Evolutionary conservation across 441 rosid genomes (phyloP), one percentile per base, ranked within the genome.

Genomic region (Populus hybrid): DNA sequence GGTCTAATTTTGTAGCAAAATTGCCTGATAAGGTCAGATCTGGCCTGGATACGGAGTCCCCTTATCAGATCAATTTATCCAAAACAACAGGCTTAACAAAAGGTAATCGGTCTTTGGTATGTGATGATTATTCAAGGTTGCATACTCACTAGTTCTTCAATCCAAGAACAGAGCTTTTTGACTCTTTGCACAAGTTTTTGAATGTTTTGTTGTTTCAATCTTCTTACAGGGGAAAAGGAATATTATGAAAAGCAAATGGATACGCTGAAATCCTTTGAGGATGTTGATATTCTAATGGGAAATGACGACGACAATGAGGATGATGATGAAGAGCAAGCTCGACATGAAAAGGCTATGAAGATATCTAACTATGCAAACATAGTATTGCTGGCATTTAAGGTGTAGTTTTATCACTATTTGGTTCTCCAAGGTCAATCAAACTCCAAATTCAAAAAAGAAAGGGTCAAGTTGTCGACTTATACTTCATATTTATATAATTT

Each of bases 231-330:
- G 10, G 98, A 93, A 73, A 95, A 85, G 84, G 94, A 88, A 61
- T 93, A 95, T 84, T 95, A 95, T 70, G 87, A 92, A 71, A 84
- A 71, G 79, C 99, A 95, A 81, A 76, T 92, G 28, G 88, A 81
- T 34, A 95, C 97, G 4, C 30, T 95, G 70, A 89, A 89, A 82
- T 88, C 96, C 6, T 95, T 95, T 71, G 95, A 91, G 78, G 95
- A 90, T 75, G 97, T 91, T 35, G 99, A 95, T 74, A 77, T 83
- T 69, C 67, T 86, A 68, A 71, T 82, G 66, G 75, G 70, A 40
- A 79, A 86, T 0, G 77, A 82, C 61, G 3, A 38, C 32, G 32
- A 70, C 11, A 86, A 69, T n/a, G 91, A 80, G n/a, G 85, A 87
- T 30, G 76, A 79, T 23, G 53, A 30, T 4, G 79, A 78, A 69